Base-by-base conservation (phyloP, 2,329 filamentous ascomycete species). In the Achaetomium macrosporum region DNA sequence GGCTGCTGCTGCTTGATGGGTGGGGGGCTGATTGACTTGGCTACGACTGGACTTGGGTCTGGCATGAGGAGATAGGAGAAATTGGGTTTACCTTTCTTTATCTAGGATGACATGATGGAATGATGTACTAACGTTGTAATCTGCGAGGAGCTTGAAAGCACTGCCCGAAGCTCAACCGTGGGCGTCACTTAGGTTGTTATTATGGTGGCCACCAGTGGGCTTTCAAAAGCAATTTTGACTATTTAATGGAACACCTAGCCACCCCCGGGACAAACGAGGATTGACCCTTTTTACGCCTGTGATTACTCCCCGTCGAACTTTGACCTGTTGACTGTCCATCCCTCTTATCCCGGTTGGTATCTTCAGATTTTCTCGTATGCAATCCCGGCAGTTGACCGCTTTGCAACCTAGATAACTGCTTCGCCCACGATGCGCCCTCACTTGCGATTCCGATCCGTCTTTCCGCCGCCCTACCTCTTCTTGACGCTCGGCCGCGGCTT, bases 401-500 rank as follows among this genome's bases (percentile, higher is more conserved):
- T 25, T 25, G 25, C 25, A 4, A 25, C 25, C 25, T 25, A 25
- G 25, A 4, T 4, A 25, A 25, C 25, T 25, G 25, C 25, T 25
- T 25, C 7, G 7, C 25, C 33, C 13, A 11, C 11, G 16, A 12
- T 7, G 12, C 29, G 7, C 16, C n/a, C 35, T 40, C 20, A n/a
- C n/a, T n/a, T 35, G 10, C 10, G 3, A 5, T 5, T 12, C 33
- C 33, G 11, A 35, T 3, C 3, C 33, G 13, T 15, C 33, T 35
- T 35, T 12, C 33, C 33, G 33, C 10, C 10, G 30, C 19, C 64
- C 62, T 78, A 82, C 67, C 78, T 73, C 73, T 82, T 82, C 76
- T 82, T 82, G 43, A 76, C 71, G 36, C 71, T 77, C 15, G 78
- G 77, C n/a, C 79, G 69, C 25, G 80, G 79, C 71, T 82, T 83